Base-by-base conservation (phyloP, 2,329 filamentous ascomycete species). In the Scytalidium sp. region DNA sequence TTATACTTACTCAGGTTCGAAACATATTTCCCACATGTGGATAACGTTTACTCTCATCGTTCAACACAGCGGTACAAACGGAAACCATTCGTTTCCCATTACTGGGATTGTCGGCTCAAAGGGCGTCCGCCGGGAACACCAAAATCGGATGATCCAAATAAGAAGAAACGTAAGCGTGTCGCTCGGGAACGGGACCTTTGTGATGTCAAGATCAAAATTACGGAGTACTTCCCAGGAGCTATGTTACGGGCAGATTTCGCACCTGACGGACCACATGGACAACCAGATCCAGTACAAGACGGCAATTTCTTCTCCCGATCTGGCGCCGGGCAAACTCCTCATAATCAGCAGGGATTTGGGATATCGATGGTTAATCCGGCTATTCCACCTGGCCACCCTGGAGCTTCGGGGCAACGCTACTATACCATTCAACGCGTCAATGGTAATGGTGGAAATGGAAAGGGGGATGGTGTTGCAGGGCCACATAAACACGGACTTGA, bases 151-250 rank as follows among this genome's bases (percentile, higher is more conserved):
- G 87, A 92, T 59, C 88, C 88, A 0, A 84, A 83, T 64, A 91
- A 90, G 73, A 91, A 90, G 75, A 91, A 90, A 67, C 79, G 88
- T 32, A 91, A 90, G 68, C 83, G 88, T 21, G 83, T 79, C 29
- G 85, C 85, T n/a, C 76, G 88, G 40, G 83, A 88, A 66, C 77
- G 86, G 11, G 86, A 91, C 68, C 75, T 91, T n/a, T 93, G 88
- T 65, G 87, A 92, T 66, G 88, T 92, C 56, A 92, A 92, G 70
- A 90, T 92, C 66, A 92, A 91, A 67, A 89, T 92, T 52, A 90
- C 87, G 2, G 88, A 92, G 67, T 89, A 88, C 69, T 85, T 87
- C 47, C 80, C 85, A 9, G 80, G 78, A 32, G 70, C 64, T 46
- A 64, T 65, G 64, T 54, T 64, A 39, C 61, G 60, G 10, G 60